These are phyloP conservation scores for Arthrobotrys entomopaga DNA, from an alignment of 2,329 filamentous ascomycete genomes.

Conservation along the genomic window DNA sequence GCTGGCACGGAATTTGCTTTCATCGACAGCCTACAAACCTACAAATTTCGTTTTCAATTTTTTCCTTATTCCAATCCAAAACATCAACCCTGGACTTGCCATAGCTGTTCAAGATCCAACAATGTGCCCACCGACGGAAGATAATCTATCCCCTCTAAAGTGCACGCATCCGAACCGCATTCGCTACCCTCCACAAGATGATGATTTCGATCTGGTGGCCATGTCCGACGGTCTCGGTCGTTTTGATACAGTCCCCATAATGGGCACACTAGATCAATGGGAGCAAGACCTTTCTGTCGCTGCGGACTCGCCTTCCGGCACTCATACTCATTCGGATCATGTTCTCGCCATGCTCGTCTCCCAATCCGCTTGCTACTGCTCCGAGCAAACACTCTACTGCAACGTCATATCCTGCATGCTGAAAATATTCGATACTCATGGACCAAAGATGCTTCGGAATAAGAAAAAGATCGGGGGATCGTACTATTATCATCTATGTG, in stretches of 20 bases:
- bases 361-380: constrained; percentile 34
- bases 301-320: constrained; percentile 7
- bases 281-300: constrained; percentile 18
- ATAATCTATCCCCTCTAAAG: constrained; percentile 6
- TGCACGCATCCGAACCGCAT: constrained; percentile 48
- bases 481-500: constrained; percentile 45
- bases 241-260: constrained; percentile 42
- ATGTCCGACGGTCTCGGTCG: constrained; percentile 41
- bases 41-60: no score
- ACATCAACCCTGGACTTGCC: no score
- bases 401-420: constrained; percentile 35
- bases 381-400: constrained; percentile 31
- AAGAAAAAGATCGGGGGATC: constrained; percentile 47
- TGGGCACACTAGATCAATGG: constrained; percentile 38
- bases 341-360: constrained; percentile 21
- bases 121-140: constrained; percentile 26
- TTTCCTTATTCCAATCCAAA: no score
- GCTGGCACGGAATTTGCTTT: no score
- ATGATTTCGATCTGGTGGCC: constrained; percentile 27
- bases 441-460: constrained; percentile 44
- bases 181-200: constrained; percentile 18
- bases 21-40: no score
- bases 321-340: constrained; percentile 17
- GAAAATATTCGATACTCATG: constrained; percentile 28
- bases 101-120: background rate